Evolutionary conservation across 345 rosid species (phyloP).

Genomic region (Eucalyptus curtisii): DNA sequence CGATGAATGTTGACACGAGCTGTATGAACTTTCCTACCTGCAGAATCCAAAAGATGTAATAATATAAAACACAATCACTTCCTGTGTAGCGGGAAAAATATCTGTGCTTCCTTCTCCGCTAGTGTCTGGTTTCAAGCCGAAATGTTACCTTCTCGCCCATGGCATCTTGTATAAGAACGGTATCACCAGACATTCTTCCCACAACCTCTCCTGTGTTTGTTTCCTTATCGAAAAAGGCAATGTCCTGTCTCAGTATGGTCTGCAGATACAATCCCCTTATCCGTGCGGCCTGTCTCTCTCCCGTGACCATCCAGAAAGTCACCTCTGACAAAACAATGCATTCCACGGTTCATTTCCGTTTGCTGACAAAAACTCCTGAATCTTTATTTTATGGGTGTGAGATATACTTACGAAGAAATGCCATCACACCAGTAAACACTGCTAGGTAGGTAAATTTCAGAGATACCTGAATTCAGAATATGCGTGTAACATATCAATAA

Average conservation of each 20-base stretch:
- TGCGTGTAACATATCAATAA: neutral
- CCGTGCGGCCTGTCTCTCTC: slow-evolving; percentile 78
- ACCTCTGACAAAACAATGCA: slow-evolving; percentile 35
- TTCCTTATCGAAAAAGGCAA: slow-evolving; percentile 68
- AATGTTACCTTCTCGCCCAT: slow-evolving; percentile 88
- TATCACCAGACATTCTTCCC: slow-evolving; percentile 94
- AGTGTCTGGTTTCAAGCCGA: neutral
- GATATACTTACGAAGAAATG: slow-evolving; percentile 63
- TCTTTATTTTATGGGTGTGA: neutral
- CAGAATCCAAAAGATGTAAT: neutral
- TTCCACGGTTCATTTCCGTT: neutral
- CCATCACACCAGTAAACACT: slow-evolving; percentile 44
- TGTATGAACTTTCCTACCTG: slow-evolving; percentile 89
- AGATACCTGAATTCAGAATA: slow-evolving; percentile 32
- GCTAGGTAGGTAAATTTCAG: slow-evolving; percentile 73
- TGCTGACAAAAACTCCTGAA: neutral
- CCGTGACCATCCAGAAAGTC: slow-evolving; percentile 78
- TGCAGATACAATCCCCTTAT: slow-evolving; percentile 58
- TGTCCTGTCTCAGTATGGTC: slow-evolving; percentile 74
- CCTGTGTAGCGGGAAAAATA: neutral
- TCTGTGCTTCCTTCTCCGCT: neutral
- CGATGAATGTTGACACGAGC: slow-evolving; percentile 59
- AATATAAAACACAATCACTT: neutral
- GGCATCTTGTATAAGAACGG: slow-evolving; percentile 87
- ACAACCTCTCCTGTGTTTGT: slow-evolving; percentile 85